phyloP scores from a whole-genome alignment of 164 flowering plant genomes.

The grape (Vitis vinifera) region ASM3070453v1 NC_081808.1:817501-818000 shows the following conservation, averaged over 20 bases:
- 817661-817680: slow-evolving; percentile 45
- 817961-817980: slow-evolving; percentile 77
- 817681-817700: slow-evolving; percentile 53
- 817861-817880: slow-evolving; percentile 11
- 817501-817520: slow-evolving; percentile 63
- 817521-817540: slow-evolving; percentile 72
- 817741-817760: slow-evolving; percentile 76
- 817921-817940: slow-evolving; percentile 87
- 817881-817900: slow-evolving; percentile 64
- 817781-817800: slow-evolving; percentile 87
- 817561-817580: slow-evolving; percentile 50
- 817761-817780: slow-evolving; percentile 67
- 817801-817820: slow-evolving; percentile 76
- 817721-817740: slow-evolving; percentile 73
- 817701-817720: slow-evolving; percentile 64
- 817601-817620: slow-evolving; percentile 72
- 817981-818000: slow-evolving; percentile 88
- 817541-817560: slow-evolving; percentile 49
- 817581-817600: slow-evolving; percentile 83
- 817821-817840: slow-evolving; percentile 73
- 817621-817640: slow-evolving; percentile 29
- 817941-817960: slow-evolving; percentile 88
- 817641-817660: slow-evolving; percentile 82
- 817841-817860: slow-evolving; percentile 27
- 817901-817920: slow-evolving; percentile 61